These are phyloP conservation scores for Cyclotella distinguenda DNA, from an alignment of 108 stramenopile genomes.

Conservation along the genomic window DNA sequence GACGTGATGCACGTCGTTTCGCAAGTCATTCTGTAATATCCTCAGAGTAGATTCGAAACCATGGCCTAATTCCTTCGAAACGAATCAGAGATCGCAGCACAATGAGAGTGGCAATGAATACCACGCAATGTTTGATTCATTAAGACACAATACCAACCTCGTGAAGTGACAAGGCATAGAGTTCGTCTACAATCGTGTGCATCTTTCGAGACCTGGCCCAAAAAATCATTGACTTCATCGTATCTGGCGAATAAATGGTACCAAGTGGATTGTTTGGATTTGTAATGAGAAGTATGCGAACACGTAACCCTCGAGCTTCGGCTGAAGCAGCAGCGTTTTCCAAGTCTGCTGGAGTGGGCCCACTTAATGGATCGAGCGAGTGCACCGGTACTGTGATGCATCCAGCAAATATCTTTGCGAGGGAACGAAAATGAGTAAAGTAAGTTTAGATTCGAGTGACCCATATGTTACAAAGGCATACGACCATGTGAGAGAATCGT, in stretches of 20 bases:
- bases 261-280: slow-evolving; percentile 95
- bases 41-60: slow-evolving; percentile 68
- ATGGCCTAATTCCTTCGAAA: slow-evolving; percentile 11
- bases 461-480: no score
- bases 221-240: slow-evolving; percentile 47
- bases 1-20: slow-evolving; percentile 80
- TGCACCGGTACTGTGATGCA: slow-evolving; percentile 67
- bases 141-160: slow-evolving; percentile 1
- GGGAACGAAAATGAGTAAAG: no score
- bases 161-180: slow-evolving; percentile 79
- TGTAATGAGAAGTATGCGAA: slow-evolving; percentile 77
- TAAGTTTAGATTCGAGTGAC: no score
- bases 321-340: slow-evolving; percentile 56
- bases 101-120: not conserved
- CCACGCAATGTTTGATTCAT: not conserved
- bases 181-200: slow-evolving; percentile 87
- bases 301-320: slow-evolving; percentile 59
- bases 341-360: slow-evolving; percentile 70
- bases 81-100: not conserved
- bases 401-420: slow-evolving; percentile 53
- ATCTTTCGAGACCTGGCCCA: slow-evolving; percentile 77
- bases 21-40: slow-evolving; percentile 68
- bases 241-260: slow-evolving; percentile 59
- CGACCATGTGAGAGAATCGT: slow-evolving; percentile 33
- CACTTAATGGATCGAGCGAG: slow-evolving; percentile 52